Evolutionary conservation across 2,329 filamentous ascomycete genomes (phyloP), one percentile per base, ranked within the genome.

Genomic region (Acephala macrosclerotiorum): DNA sequence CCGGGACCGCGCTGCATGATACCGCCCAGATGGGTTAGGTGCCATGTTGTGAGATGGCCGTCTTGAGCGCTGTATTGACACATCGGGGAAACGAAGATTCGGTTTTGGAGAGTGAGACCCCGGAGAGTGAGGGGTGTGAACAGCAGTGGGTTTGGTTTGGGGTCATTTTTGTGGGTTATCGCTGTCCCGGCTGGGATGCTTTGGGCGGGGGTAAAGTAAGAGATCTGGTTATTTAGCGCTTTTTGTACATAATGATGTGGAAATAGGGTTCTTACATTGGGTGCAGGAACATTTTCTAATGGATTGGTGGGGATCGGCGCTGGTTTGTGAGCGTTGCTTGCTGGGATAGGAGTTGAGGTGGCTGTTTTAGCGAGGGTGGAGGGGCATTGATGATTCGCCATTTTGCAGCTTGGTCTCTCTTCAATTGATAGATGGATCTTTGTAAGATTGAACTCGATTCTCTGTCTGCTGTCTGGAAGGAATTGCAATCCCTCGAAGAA

Each of bases 31-130:
- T 94, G 83, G 22, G 93, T 88, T 59, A 94, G 81, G 77, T 97
- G 93, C 85, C 88, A 97, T 76, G 91, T 85, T 2, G 91, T 94
- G 70, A 90, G 82, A 77, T 95, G 90, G 59, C 94, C 88, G 75
- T 90, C 84, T 45, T 89, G 76, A 14, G 88, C 85, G 4, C 83
- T 87, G 78, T 91, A 91, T 75, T 91, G 88, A 76, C 88, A 91
- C 29, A 90, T 80, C 0, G 88, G 88, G 2, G 85, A 83, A 9
- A 89, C 79, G 69, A 86, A 84, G 68, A 90, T 87, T 66, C 88
- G 85, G 76, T 90, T 91, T 66, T 87, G 87, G n/a, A 91, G 80
- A 0, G 83, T 86, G 18, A 89, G 45, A 3, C 74, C 74, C 16
- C 78, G 76, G 49, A 80, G 74, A 9, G 71, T 75, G 47, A 80